Evolutionary conservation across 345 rosid species (phyloP).

Genomic region (Chamaenerion angustifolium): DNA sequence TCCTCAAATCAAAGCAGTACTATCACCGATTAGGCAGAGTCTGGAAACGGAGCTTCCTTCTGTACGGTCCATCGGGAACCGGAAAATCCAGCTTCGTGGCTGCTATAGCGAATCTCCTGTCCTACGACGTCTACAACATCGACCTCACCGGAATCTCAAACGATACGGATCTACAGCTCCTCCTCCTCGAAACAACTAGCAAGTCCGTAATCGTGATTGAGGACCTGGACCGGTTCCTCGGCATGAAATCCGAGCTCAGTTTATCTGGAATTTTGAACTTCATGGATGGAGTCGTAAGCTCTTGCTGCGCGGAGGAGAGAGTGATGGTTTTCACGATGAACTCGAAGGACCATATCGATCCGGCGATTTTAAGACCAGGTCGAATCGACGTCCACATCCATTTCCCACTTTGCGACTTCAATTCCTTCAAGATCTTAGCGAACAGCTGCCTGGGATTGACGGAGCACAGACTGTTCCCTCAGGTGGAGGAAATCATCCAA

Average conservation of each 20-base stretch:
- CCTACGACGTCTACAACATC: constrained; percentile 34
- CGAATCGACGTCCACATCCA: constrained; percentile 37
- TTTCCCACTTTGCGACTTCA: constrained; percentile 31
- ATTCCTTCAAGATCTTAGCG: constrained; percentile 26
- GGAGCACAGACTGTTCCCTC: constrained; percentile 39
- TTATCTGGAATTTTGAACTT: constrained; percentile 26
- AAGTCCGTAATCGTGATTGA: constrained; percentile 31
- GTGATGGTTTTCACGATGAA: constrained; percentile 33
- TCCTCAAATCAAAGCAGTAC: constrained; percentile 34
- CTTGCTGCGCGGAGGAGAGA: constrained; percentile 35
- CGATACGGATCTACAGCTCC: constrained; percentile 27
- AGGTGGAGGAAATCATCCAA: constrained; percentile 33
- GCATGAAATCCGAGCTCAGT: constrained; percentile 15
- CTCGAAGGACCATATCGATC: constrained; percentile 24
- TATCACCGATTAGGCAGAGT: constrained; percentile 42
- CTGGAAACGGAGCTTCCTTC: constrained; percentile 39
- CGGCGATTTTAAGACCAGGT: constrained; percentile 30
- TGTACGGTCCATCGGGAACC: constrained; percentile 39
- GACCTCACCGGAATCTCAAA: constrained; percentile 27
- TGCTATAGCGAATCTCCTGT: constrained; percentile 34
- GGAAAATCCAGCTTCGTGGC: constrained; percentile 42
- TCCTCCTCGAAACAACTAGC: constrained; percentile 22
- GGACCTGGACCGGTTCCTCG: constrained; percentile 35
- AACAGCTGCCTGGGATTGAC: constrained; percentile 27
- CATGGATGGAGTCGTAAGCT: constrained; percentile 37